Base-by-base conservation (phyloP, 768 basidiomycete genomes). In the Termitomyces sp. region DNA sequence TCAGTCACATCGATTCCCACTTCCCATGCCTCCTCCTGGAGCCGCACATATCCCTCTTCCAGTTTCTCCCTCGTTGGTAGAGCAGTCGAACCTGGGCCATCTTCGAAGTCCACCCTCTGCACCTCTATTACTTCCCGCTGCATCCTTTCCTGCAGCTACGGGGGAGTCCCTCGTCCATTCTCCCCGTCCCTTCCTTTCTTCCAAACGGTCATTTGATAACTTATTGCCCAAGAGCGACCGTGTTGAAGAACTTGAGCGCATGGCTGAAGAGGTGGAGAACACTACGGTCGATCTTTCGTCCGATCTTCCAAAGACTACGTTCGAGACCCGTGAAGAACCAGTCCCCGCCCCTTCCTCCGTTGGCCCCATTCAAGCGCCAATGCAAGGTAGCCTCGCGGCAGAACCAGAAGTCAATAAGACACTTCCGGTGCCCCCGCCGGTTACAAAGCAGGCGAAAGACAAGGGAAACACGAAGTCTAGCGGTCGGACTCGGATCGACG, bases 191-290 rank as follows among this genome's bases (percentile, higher is more conserved):
- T 73, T 87, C 52, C 77, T 82, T 18, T 88, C 87, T 0, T 88
- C 88, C 6, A 87, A 86, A 62, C 77, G 78, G 42, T 82, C 85
- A 0, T 83, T 78, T 57, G 69, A 73, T 22, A 67, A 69, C 10
- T 69, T 76, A 2, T 52, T 79, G 24, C 66, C 74, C 32, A 83
- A 78, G 73, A 82, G 82, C 64, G 79, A 83, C 57, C 71, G 83
- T n/a, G 88, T 93, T 7, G 82, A 83, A 58, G 75, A 79, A 59
- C 75, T 93, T 53, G 91, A 93, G 72, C 78, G 80, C 68, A 84
- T 93, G 77, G 90, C 87, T 0, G 86, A 83, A 33, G 80, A 80
- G 56, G 84, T 82, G 0, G 79, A 67, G 18, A 66, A 65, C 55
- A 65, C 68, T 55, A 73, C 65, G 18, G 62, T 58, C 20, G 74